Base-by-base conservation (phyloP, 208 protist genomes). In the Trypanosoma vivax region DNA sequence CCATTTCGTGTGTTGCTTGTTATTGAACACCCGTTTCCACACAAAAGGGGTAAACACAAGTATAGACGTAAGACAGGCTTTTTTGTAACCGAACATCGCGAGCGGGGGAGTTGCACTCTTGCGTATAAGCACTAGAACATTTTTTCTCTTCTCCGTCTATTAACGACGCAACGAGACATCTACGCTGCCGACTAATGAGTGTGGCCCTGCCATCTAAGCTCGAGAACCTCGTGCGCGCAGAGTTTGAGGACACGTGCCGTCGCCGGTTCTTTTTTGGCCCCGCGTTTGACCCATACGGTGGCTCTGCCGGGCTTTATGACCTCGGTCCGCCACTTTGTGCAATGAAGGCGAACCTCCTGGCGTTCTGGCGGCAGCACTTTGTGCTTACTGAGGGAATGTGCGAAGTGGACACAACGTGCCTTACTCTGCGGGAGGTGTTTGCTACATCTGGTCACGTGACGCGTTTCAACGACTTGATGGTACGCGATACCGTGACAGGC, bases 401-500 rank as follows among this genome's bases (percentile, higher is more conserved):
- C 30, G 98, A 99, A 78, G 74, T 99, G 21, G 94, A 98, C 60
- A 96, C 88, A 42, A 87, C 96, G 23, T 94, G 75, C 65, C 60
- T 99, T 18, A 99, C 98, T 1, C 96, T 96, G 16, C 83, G 98
- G 57, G 62, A 80, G 25, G 98, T 99, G 13, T 95, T 99, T 50
- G 88, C 92, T 64, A 80, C 97, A 1, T 99, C 96, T 5, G 98
- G 98, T 28, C 98, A 99, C 69, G 96, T 99, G 21, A 78, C 83
- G 3, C 86, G 96, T 40, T 99, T 99, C 78, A 90, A 90, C 53
- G 98, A 99, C 79, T 83, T 98, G 38, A 99, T 99, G 96, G 97
- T 99, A 24, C 83, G 94, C 53, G 98, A 99, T 68, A 83, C 78
- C 21, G 78, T 83, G 18, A 98, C 92, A 3, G 85, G 83, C 29